Evolutionary conservation across 495 filamentous ascomycete species (phyloP), one percentile per base, ranked within the genome.

Genomic region (Aspergillus carlsbadensis): DNA sequence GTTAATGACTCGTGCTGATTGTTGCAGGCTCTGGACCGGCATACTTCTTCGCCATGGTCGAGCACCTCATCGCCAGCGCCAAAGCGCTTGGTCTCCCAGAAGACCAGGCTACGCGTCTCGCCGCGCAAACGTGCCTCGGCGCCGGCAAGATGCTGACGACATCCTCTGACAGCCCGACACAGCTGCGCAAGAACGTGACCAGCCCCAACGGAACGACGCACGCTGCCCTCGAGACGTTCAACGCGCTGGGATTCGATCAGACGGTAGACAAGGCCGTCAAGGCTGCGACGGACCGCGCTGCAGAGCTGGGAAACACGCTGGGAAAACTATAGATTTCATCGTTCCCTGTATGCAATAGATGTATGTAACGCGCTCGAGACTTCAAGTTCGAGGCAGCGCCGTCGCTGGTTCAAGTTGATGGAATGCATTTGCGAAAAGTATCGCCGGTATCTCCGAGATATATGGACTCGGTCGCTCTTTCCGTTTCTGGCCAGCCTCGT

Each of bases 31-130:
- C 73, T 33, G 73, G 73, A 17, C 73, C 73, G 6, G 71, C 73
- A 6, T 76, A 76, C 43, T 76, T 76, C 65, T 76, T 76, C 56
- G 73, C 73, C 18, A 76, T 76, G 73, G 73, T 76, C 10, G 73
- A 76, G 43, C 73, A 76, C 37, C 56, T 76, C 1, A 56, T 76
- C 24, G 62, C 70, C 35, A 74, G 71, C 45, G 73, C 71, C 5
- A 74, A 68, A 7, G 65, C 70, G 1, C 58, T 74, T 7, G 73
- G 73, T 20, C 60, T 76, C 11, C 56, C 71, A 0, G 51, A 65
- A 34, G 73, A 76, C 14, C 73, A 76, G 56, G 73, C 73, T 14
- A 76, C 71, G 34, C 70, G 71, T 3, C 42, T 76, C 17, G 73
- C 73, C 10, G 58, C 71, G 7, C 73, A 76, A 59, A 76, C 73